These are phyloP conservation scores for Phanerodontia chrysosporium DNA, from an alignment of 768 basidiomycete species.

Conservation along the genomic window DNA sequence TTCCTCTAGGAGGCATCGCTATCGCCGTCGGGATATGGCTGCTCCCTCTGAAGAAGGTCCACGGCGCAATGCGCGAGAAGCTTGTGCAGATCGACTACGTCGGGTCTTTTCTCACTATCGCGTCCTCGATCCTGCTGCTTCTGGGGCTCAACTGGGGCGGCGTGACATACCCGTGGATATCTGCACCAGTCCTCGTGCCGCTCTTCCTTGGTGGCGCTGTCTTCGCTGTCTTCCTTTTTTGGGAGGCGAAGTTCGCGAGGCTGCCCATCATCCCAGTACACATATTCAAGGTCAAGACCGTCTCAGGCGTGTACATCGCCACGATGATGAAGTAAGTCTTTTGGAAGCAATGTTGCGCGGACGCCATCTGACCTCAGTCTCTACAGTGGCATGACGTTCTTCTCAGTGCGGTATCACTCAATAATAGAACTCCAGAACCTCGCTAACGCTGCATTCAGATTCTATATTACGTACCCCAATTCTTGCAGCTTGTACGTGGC, in stretches of 20 bases:
- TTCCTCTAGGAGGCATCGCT: constrained; percentile 23
- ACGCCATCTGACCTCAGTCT: not conserved
- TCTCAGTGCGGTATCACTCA: constrained; percentile 10
- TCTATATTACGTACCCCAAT: constrained; percentile 35
- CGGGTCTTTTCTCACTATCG: constrained; percentile 12
- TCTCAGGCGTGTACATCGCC: constrained; percentile 28
- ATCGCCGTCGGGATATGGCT: constrained; percentile 17
- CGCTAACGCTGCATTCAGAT: constrained; percentile 2
- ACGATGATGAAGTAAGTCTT: constrained; percentile 21
- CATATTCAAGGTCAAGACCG: constrained; percentile 32
- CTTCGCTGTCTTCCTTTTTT: constrained; percentile 28
- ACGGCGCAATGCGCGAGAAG: constrained; percentile 15
- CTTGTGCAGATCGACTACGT: constrained; percentile 17
- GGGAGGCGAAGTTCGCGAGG: constrained; percentile 15
- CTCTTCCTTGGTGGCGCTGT: constrained; percentile 31
- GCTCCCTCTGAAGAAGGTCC: constrained; percentile 17
- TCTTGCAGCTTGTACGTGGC: constrained; percentile 37
- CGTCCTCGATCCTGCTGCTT: constrained; percentile 9
- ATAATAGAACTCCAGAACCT: not conserved
- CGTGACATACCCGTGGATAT: constrained; percentile 31
- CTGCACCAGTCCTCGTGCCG: constrained; percentile 30
- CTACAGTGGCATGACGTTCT: constrained; percentile 18
- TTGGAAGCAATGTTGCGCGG: not conserved
- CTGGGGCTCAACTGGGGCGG: constrained; percentile 32
- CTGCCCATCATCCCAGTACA: constrained; percentile 22